Conservation (phyloP, 495 filamentous ascomycete genomes). For the Xylaria telfairii region DNA sequence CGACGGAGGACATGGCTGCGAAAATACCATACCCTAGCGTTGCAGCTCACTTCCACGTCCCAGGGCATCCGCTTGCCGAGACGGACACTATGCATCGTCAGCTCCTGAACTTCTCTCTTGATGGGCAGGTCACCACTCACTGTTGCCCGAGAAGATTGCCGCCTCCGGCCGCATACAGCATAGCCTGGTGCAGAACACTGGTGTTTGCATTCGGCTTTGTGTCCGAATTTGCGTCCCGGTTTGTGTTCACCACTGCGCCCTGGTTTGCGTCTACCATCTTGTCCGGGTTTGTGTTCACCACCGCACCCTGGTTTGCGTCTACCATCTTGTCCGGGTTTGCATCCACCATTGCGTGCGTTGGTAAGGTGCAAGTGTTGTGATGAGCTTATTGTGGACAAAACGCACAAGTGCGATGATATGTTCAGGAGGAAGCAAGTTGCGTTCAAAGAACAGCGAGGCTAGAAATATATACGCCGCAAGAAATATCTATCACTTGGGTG, state of each 20-base stretch:
- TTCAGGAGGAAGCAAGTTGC: not conserved
- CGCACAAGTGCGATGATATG: not conserved
- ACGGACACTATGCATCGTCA: not conserved
- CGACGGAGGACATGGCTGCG: not conserved
- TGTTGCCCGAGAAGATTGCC: not conserved
- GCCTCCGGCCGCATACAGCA: not conserved
- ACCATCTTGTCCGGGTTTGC: no score
- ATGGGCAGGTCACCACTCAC: not conserved
- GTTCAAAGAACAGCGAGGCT: not conserved
- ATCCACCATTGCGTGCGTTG: not conserved
- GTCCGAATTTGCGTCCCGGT: no score
- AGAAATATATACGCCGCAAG: not conserved
- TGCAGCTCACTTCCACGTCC: not conserved
- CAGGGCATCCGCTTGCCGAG: not conserved
- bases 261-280: no score
- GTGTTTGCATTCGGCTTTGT: no score
- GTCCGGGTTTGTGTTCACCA: no score
- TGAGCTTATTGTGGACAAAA: not conserved
- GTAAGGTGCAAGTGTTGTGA: not conserved
- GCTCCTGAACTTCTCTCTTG: not conserved
- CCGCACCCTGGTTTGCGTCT: no score
- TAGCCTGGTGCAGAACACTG: not conserved
- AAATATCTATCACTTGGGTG: not conserved
- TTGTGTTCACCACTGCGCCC: no score
- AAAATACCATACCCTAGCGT: not conserved